phyloP scores from a whole-genome alignment of 2,329 filamentous ascomycete genomes.

The Cladosporium sp. region DNA sequence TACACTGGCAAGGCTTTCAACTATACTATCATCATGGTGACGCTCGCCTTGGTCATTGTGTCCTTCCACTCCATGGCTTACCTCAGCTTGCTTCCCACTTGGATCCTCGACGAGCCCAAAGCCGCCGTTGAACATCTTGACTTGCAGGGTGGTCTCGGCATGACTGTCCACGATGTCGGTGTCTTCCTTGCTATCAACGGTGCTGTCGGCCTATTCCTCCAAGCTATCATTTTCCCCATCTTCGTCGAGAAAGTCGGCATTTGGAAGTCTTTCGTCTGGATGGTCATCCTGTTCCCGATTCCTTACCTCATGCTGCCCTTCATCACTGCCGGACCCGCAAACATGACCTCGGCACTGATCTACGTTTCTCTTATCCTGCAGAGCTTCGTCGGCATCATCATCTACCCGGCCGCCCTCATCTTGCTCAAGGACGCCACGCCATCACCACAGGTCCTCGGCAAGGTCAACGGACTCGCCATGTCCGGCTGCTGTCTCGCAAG shows the following conservation, averaged over 20 bases:
- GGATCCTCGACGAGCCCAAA: constrained; percentile 72
- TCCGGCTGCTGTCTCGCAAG: constrained; percentile 66
- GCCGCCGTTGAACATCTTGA: constrained; percentile 35
- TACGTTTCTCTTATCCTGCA: constrained; percentile 63
- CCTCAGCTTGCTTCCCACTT: constrained; percentile 85
- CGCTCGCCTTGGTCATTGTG: constrained; percentile 77
- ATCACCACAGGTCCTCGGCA: constrained; percentile 60
- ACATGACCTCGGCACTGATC: constrained; percentile 57
- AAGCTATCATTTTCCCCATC: constrained; percentile 66
- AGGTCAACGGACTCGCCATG: constrained; percentile 69
- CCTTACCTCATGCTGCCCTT: constrained; percentile 68
- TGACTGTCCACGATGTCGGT: constrained; percentile 64
- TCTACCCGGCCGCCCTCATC: constrained; percentile 65
- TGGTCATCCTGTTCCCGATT: constrained; percentile 63
- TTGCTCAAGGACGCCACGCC: constrained; percentile 69
- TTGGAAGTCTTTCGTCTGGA: constrained; percentile 63
- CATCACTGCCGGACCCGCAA: constrained; percentile 56
- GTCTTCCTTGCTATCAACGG: constrained; percentile 67
- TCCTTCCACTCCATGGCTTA: constrained; percentile 93
- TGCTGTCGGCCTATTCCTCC: constrained; percentile 67
- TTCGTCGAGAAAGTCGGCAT: constrained; percentile 63
- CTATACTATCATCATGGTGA: constrained; percentile 67
- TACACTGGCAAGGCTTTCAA: constrained; percentile 53
- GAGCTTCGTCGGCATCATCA: constrained; percentile 66
- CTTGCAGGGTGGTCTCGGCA: constrained; percentile 61